phyloP scores from a whole-genome alignment of 1,139 yeast genomes.

The Meyerozyma carpophila region DNA sequence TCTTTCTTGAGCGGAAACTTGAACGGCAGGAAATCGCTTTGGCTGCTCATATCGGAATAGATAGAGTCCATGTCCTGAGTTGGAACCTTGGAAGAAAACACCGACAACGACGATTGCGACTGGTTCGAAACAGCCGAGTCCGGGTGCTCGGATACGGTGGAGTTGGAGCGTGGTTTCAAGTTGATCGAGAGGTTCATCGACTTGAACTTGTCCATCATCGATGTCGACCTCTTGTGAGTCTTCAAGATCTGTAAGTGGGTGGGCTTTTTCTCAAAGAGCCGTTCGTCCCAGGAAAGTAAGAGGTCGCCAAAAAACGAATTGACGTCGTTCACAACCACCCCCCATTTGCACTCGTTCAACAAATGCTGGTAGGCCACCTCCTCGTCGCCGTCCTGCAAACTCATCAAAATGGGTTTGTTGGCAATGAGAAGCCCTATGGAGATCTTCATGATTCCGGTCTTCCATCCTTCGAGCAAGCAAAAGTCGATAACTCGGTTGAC shows the following conservation, averaged over 20 bases:
- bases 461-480: slow-evolving; percentile 61
- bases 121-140: slow-evolving; percentile 5
- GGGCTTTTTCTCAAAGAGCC: slow-evolving; percentile 16
- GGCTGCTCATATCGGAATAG: background rate
- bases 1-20: background rate
- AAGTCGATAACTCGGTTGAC: slow-evolving; percentile 50
- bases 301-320: slow-evolving; percentile 37
- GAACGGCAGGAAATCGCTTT: background rate
- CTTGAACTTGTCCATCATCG: slow-evolving; percentile 9
- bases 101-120: slow-evolving; percentile 5
- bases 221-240: slow-evolving; percentile 6
- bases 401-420: slow-evolving; percentile 48
- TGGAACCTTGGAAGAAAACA: slow-evolving; percentile 6
- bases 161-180: slow-evolving; percentile 3
- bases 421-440: slow-evolving; percentile 51
- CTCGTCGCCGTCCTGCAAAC: slow-evolving; percentile 45
- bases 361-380: slow-evolving; percentile 60
- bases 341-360: slow-evolving; percentile 52
- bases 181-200: slow-evolving; percentile 5
- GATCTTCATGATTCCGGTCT: slow-evolving; percentile 55
- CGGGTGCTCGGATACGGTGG: slow-evolving; percentile 1
- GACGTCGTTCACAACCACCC: slow-evolving; percentile 45
- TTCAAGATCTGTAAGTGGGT: slow-evolving; percentile 1
- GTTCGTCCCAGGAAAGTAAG: slow-evolving; percentile 33
- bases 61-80: background rate